phyloP scores from a whole-genome alignment of 2,329 filamentous ascomycete genomes.

The Aspergillus sp. region DNA sequence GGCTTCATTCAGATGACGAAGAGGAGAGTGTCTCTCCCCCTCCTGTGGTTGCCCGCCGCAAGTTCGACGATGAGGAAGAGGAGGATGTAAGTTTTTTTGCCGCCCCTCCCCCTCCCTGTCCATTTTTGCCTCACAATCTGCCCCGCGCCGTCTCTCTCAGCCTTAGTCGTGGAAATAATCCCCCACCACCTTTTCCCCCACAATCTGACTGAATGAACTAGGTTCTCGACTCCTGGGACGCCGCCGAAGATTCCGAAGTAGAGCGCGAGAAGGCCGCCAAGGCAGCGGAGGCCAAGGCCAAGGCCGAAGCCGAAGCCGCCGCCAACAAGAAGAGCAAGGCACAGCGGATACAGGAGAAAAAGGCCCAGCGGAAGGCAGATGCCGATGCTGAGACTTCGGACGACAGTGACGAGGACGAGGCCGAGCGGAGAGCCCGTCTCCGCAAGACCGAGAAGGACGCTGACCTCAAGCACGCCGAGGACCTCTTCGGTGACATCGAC shows the following conservation, averaged over 20 bases:
- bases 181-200: neutral
- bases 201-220: conserved; percentile 39
- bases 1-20: conserved; percentile 42
- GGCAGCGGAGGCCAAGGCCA: conserved; percentile 80
- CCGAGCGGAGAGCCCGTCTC: conserved; percentile 71
- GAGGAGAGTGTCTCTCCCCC: conserved; percentile 56
- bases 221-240: conserved; percentile 96
- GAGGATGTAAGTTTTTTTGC: conserved; percentile 66
- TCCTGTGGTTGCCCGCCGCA: conserved; percentile 56
- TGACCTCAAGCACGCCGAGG: conserved; percentile 85
- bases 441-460: conserved; percentile 80
- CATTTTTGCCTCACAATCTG: neutral
- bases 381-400: conserved; percentile 57
- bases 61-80: conserved; percentile 91
- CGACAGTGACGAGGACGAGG: conserved; percentile 68
- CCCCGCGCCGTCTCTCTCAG: neutral
- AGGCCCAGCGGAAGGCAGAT: conserved; percentile 63
- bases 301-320: conserved; percentile 83
- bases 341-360: conserved; percentile 80
- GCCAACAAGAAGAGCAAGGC: conserved; percentile 88
- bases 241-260: conserved; percentile 92
- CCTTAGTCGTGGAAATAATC: too few relatives aligned
- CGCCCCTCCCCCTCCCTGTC: neutral
- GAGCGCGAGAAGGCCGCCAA: conserved; percentile 94
- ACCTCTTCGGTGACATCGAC: conserved; percentile 78